Percentiles rank a stretch among this genome's conserved stretches.
phyloP scores from a whole-genome alignment of 2,329 filamentous ascomycete species.

The Mollisiaceae sp. region DNA sequence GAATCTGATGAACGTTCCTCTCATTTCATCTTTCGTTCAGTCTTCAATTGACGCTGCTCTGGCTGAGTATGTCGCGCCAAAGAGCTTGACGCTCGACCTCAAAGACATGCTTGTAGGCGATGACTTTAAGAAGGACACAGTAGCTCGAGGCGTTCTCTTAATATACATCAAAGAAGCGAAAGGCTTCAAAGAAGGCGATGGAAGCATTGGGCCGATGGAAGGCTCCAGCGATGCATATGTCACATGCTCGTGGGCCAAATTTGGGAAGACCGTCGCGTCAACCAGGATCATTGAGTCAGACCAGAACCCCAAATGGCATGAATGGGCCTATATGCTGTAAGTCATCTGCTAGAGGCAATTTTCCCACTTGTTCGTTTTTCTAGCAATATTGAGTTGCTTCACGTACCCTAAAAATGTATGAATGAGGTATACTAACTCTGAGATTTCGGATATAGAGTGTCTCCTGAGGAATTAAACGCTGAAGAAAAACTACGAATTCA shows the following conservation, averaged over 20 bases:
- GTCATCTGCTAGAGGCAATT: too few species aligned
- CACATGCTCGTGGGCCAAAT: constrained; percentile 77
- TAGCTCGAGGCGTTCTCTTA: constrained; percentile 66
- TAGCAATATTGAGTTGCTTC: too few species aligned
- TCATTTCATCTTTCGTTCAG: constrained; percentile 52
- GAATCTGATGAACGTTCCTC: constrained; percentile 76
- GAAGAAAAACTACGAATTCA: constrained; percentile 72
- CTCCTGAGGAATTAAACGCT: constrained; percentile 73
- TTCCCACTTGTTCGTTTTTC: too few species aligned
- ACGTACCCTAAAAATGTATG: too few species aligned
- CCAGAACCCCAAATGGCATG: constrained; percentile 73
- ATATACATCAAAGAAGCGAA: constrained; percentile 69
- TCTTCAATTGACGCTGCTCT: constrained; percentile 55
- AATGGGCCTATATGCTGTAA: constrained; percentile 67
- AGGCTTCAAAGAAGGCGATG: constrained; percentile 75
- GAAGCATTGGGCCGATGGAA: constrained; percentile 62
- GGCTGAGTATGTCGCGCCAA: constrained; percentile 77
- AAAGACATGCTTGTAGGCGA: constrained; percentile 80
- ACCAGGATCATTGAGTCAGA: constrained; percentile 69
- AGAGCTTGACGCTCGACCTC: constrained; percentile 73
- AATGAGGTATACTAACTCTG: too few species aligned
- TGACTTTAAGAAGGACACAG: constrained; percentile 79
- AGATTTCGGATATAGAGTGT: constrained; percentile 49
- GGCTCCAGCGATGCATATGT: constrained; percentile 74
- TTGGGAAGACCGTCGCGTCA: constrained; percentile 70